A percentile compares a stretch with the other conserved stretches of the same genome.
These are phyloP conservation scores for Quercus dentata DNA, from an alignment of 306 rosid genomes.

Conservation along the genomic window DNA sequence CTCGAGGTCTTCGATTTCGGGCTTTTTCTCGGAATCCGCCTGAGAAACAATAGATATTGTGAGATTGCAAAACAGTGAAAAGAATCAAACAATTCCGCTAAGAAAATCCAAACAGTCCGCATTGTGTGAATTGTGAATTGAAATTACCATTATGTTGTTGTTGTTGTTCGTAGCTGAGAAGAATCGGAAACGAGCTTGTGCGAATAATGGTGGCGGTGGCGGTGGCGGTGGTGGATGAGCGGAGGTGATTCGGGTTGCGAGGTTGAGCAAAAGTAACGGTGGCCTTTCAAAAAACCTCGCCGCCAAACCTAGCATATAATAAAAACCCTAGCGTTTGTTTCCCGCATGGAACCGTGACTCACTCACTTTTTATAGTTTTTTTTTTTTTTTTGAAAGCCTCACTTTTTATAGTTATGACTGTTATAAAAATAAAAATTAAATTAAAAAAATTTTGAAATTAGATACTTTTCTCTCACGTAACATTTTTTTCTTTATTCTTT, in stretches of 20 bases:
- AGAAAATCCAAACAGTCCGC: not conserved
- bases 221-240: not conserved
- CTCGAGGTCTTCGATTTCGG: conserved; percentile 3
- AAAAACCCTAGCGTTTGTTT: not conserved
- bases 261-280: not conserved
- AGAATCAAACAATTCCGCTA: not conserved
- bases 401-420: no score
- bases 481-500: no score
- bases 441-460: no score
- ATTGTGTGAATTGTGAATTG: not conserved
- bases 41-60: conserved; percentile 1
- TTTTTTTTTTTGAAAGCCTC: no score
- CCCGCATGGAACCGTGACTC: no score
- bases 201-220: not conserved
- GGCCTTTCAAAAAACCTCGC: conserved; percentile 18
- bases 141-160: not conserved
- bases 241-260: not conserved
- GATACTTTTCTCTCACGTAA: no score
- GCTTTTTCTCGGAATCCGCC: conserved; percentile 30
- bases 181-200: not conserved
- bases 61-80: not conserved
- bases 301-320: conserved; percentile 9
- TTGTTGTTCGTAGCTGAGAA: not conserved
- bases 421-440: no score
- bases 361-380: no score